Conservation (phyloP, 495 filamentous ascomycete species). For the Penicillium verhagenii region DNA sequence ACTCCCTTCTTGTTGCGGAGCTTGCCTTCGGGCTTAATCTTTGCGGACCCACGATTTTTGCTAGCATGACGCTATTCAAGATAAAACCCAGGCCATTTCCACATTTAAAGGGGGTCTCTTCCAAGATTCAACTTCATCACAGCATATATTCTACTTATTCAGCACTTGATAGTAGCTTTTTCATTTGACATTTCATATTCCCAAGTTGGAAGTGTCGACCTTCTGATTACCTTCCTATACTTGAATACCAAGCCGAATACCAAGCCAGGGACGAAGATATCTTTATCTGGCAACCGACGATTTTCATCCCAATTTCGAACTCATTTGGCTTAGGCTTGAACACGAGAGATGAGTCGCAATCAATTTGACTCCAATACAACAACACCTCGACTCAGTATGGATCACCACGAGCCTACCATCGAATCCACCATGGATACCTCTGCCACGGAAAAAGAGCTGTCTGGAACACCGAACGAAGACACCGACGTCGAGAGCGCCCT, state of each 20-base stretch:
- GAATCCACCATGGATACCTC: background rate
- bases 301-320: too few relatives aligned
- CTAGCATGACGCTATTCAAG: background rate
- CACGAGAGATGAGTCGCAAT: background rate
- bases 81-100: background rate
- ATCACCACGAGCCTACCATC: conserved; percentile 6
- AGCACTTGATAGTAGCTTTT: too few relatives aligned
- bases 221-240: background rate
- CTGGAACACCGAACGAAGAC: conserved; percentile 3
- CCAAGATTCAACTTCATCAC: too few relatives aligned
- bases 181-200: background rate
- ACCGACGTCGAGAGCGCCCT: conserved; percentile 23
- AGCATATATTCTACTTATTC: too few relatives aligned
- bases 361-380: conserved; percentile 22
- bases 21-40: background rate
- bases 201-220: background rate
- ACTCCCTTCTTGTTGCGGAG: background rate
- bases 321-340: too few relatives aligned
- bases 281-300: background rate
- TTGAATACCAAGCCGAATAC: too few relatives aligned
- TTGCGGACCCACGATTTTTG: background rate
- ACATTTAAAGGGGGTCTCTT: background rate
- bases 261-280: too few relatives aligned
- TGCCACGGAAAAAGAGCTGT: conserved; percentile 1
- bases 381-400: conserved; percentile 26